A percentile compares a stretch with the other conserved stretches of the same genome.
These are phyloP conservation scores for Periglandula ipomoeae DNA, from an alignment of 2,329 filamentous ascomycete species.

Conservation along the genomic window DNA sequence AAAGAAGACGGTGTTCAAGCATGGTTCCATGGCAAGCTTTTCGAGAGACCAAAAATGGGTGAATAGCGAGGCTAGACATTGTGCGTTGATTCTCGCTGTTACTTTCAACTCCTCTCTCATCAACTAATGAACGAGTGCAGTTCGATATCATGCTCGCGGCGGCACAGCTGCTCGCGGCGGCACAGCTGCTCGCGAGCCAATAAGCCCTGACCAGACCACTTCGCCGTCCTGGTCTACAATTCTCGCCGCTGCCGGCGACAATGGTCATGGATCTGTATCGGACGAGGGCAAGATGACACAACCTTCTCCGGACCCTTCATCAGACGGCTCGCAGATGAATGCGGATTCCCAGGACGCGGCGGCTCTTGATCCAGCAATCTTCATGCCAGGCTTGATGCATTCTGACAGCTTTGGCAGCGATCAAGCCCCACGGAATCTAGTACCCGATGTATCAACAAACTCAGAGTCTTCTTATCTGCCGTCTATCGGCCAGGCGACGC, in stretches of 20 bases:
- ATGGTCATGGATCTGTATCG: neutral
- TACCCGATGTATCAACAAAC: neutral
- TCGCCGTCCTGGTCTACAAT: neutral
- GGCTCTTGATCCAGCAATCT: neutral
- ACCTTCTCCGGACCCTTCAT: neutral
- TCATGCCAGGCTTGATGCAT: neutral
- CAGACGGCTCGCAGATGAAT: neutral
- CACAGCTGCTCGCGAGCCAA: constrained; percentile 2
- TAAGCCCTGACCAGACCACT: neutral
- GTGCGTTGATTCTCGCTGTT: constrained; percentile 15
- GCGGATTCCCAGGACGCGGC: neutral
- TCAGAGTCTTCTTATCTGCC: neutral
- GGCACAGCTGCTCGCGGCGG: constrained; percentile 7
- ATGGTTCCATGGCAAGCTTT: constrained; percentile 23
- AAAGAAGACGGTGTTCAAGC: constrained; percentile 27
- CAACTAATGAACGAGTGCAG: constrained; percentile 2
- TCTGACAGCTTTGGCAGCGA: constrained; percentile 4
- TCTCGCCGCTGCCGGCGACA: neutral
- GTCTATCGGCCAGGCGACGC: neutral
- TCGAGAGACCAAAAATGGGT: constrained; percentile 28
- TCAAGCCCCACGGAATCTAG: neutral
- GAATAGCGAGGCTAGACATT: constrained; percentile 23
- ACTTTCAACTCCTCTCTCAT: neutral
- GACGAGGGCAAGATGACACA: neutral
- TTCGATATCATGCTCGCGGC: constrained; percentile 14